Base-by-base conservation (phyloP, 257 asterid genomes). In the Sherardia arvensis region DNA sequence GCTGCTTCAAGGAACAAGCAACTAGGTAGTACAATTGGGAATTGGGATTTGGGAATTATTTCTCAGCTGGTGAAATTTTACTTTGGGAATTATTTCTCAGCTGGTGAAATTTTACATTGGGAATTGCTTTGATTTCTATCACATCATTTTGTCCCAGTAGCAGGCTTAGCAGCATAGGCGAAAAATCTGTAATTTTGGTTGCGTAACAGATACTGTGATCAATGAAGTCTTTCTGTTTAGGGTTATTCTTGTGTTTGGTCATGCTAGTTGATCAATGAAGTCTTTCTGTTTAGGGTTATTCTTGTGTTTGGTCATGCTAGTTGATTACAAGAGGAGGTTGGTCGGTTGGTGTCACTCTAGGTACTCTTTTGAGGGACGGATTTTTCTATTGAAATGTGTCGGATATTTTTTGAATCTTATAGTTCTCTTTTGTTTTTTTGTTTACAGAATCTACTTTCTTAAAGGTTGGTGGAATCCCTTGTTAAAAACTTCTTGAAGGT, bases 31-130 rank as follows among this genome's bases (percentile, higher is more conserved):
- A 62, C 29, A 30, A 38, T 58, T 60, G 33, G 58, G 30, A 53
- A 43, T 53, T 51, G 63, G 43, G n/a, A n/a, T 45, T 30, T n/a
- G n/a, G n/a, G n/a, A n/a, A n/a, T 14, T 11, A 11, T 45, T 21
- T 45, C 45, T 36, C 71, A 76, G 78, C 47, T 43, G 51, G 51
- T 69, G 61, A 11, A 65, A 68, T 21, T 64, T 69, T 65, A 64
- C 58, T 5, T 69, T 49, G 58, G 59, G 62, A 53, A 33, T 36
- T 36, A 40, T 43, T 55, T 55, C 62, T 30, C n/a, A 63, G 49
- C 59, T 28, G 8, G 59, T 49, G 61, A 11, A 65, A 68, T 21
- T 64, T 69, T 65, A 64, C 58, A 4, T 69, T 49, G 58, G 59
- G 62, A 53, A 33, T 36, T 36, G n/a, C n/a, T n/a, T n/a, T n/a